phyloP scores from a whole-genome alignment of 306 rosid species.

The Ormosia emarginata region DNA sequence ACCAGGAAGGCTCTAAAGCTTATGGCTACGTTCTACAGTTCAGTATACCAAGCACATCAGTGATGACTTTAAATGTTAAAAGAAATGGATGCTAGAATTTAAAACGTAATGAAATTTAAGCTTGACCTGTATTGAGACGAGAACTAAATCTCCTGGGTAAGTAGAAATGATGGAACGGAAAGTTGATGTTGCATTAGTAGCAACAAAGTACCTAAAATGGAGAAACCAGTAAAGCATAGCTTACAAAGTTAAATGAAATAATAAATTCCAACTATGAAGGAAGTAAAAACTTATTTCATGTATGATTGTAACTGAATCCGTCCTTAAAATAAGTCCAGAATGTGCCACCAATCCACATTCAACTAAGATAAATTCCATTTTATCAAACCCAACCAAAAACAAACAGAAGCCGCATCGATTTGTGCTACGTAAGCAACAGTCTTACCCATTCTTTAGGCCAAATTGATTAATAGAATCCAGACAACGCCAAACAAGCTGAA shows the following conservation, averaged over 20 bases:
- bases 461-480: slow-evolving; percentile 42
- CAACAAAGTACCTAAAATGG: slow-evolving; percentile 58
- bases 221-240: slow-evolving; percentile 25
- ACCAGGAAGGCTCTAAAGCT: background rate
- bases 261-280: background rate
- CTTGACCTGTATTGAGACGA: slow-evolving; percentile 82
- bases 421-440: background rate
- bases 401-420: background rate
- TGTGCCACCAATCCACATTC: background rate
- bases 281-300: slow-evolving; percentile 5
- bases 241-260: slow-evolving; percentile 12
- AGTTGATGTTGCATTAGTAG: slow-evolving; percentile 85
- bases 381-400: background rate
- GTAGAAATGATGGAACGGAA: slow-evolving; percentile 70
- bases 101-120: background rate
- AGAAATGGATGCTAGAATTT: slow-evolving; percentile 5
- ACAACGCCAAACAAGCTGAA: slow-evolving; percentile 82
- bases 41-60: background rate
- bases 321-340: background rate
- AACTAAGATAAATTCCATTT: slow-evolving; percentile 15
- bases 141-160: slow-evolving; percentile 74
- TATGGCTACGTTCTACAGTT: background rate
- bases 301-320: background rate
- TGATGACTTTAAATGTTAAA: background rate
- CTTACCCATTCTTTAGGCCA: slow-evolving; percentile 67